Conservation (phyloP, 306 rosid species). For the Gynostemma pentaphyllum region DNA sequence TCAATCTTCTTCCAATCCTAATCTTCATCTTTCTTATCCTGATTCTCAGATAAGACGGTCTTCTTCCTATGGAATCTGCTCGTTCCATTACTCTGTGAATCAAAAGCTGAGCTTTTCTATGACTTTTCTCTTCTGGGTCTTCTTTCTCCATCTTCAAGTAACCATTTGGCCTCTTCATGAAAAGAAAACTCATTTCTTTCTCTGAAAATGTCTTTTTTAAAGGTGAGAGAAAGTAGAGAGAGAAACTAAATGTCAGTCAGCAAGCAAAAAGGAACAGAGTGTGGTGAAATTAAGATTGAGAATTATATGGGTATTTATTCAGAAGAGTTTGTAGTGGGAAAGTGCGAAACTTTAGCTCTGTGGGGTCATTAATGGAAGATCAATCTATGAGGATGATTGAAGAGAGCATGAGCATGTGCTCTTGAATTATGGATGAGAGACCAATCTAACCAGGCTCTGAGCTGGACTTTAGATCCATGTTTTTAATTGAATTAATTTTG, state of each 20-base stretch:
- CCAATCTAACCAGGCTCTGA: slow-evolving; percentile 19
- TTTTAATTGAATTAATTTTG: background rate
- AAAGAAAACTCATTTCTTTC: slow-evolving; percentile 24
- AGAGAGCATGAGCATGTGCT: slow-evolving; percentile 43
- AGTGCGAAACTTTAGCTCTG: slow-evolving; percentile 6
- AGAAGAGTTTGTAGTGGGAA: slow-evolving; percentile 4
- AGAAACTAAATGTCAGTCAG: background rate
- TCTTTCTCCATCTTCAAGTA: slow-evolving; percentile 72
- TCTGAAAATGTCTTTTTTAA: background rate
- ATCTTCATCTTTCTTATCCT: slow-evolving; percentile 59
- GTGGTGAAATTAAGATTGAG: slow-evolving; percentile 5
- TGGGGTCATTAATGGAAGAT: slow-evolving; percentile 26
- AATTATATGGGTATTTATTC: slow-evolving; percentile 4
- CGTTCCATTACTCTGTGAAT: slow-evolving; percentile 52
- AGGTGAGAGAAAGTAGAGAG: background rate
- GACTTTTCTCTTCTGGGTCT: slow-evolving; percentile 54
- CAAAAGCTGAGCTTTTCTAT: slow-evolving; percentile 64
- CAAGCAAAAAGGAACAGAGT: background rate
- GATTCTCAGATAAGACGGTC: slow-evolving; percentile 35
- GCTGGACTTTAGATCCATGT: slow-evolving; percentile 41
- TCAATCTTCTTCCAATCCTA: slow-evolving; percentile 62
- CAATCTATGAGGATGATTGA: slow-evolving; percentile 30
- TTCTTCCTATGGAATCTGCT: slow-evolving; percentile 35
- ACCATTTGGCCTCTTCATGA: slow-evolving; percentile 11
- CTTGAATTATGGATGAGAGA: slow-evolving; percentile 35